Conservation (phyloP, 257 asterid genomes). For the Primulina eburnea region DNA sequence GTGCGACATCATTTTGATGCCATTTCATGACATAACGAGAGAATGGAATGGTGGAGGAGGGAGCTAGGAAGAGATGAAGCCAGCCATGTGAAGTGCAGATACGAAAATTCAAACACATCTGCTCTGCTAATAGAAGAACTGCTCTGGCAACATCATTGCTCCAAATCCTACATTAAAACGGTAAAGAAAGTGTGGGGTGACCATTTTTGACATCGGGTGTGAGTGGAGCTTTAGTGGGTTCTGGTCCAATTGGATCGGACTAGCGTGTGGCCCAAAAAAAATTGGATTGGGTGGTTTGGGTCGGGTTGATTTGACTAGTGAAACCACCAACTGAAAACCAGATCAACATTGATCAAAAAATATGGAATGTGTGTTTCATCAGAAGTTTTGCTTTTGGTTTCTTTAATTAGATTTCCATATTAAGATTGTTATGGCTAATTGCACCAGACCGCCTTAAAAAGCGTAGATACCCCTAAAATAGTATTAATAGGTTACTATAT, state of each 20-base stretch:
- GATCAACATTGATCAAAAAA: not conserved
- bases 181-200: not conserved
- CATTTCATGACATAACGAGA: not conserved
- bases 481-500: no score
- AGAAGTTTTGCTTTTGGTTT: no score
- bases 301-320: not conserved
- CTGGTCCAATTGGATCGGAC: not conserved
- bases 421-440: no score
- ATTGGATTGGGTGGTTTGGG: not conserved
- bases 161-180: not conserved
- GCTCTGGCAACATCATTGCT: not conserved
- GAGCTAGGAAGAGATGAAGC: not conserved
- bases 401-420: no score
- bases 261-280: not conserved
- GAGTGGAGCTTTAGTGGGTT: not conserved
- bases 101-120: not conserved
- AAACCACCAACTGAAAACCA: no score
- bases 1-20: not conserved
- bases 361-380: no score
- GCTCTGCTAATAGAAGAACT: not conserved
- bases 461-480: no score
- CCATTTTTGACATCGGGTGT: not conserved
- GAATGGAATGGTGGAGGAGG: not conserved
- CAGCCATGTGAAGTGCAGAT: not conserved
- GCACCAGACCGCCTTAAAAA: no score